Base-by-base conservation (phyloP, 805 yeast genomes). In the Trichomonascus vanleenenianus region DNA sequence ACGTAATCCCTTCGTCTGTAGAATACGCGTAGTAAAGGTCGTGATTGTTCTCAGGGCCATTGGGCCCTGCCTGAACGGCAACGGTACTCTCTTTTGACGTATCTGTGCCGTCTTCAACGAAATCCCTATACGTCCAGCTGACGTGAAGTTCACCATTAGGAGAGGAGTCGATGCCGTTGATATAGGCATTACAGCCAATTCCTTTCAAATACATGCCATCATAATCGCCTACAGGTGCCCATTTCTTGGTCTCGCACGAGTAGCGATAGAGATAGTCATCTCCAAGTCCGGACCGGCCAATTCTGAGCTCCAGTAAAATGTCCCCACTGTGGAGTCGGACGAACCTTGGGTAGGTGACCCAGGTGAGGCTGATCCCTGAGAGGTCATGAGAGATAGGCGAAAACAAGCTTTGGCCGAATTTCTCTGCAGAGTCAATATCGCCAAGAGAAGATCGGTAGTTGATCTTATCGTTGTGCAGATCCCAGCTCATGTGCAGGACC, bases 41-140 rank as follows among this genome's bases (percentile, higher is more conserved):
- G 35, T 54, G 58, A 30, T 54, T 53, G 40, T 54, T 54, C 30
- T 54, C 58, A 9, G 58, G 58, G 3, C 58, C 56, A 43, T 54
- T 54, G 2, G 56, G 56, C 9, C 57, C 57, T 1, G 55, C 56
- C 25, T 54, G 55, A 12, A 34, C 39, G 7, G 50, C 31, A 2
- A 42, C 42, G 18, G 27, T 27, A 15, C 18, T 14, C 4, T 36
- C 33, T 22, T 22, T 22, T 22, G 27, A 22, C 8, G 48, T 51
- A n/a, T 30, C 51, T n/a, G 25, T 39, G 15, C 39, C 43, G 27
- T 51, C 56, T 16, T 47, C 55, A 18, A 53, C 55, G 40, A 40
- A 53, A 30, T 54, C 58, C 11, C 58, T 42, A 39, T 53, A 54
- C 4, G 55, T 53, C 56, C 56, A 54, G 14, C 49, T 46, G 7